These are phyloP conservation scores for Jaapia argillacea DNA, from an alignment of 768 basidiomycete genomes.

Conservation along the genomic window DNA sequence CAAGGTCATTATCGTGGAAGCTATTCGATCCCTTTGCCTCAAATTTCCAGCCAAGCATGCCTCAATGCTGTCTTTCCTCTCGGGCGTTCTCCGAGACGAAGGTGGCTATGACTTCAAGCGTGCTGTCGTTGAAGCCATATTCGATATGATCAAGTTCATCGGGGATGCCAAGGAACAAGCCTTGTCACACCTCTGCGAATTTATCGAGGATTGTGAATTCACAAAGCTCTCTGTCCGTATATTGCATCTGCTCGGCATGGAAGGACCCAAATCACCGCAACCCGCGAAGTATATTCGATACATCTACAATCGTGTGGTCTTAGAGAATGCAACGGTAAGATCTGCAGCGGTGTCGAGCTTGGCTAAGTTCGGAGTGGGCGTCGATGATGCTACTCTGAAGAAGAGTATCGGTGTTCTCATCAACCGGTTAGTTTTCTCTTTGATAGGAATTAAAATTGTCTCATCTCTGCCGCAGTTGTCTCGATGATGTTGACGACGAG, in stretches of 20 bases:
- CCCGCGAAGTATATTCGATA: conserved; percentile 98
- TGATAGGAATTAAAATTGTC: too few relatives aligned
- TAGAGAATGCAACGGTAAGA: conserved; percentile 96
- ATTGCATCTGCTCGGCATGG: conserved; percentile 87
- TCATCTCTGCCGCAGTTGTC: conserved; percentile 49
- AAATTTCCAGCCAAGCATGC: conserved; percentile 97
- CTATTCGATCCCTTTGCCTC: conserved; percentile 94
- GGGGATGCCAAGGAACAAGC: conserved; percentile 94
- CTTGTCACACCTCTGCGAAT: conserved; percentile 95
- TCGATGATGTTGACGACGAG: conserved; percentile 98
- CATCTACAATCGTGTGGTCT: conserved; percentile 98
- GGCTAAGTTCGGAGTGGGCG: conserved; percentile 94
- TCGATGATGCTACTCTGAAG: conserved; percentile 65
- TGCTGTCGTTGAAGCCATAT: conserved; percentile 97
- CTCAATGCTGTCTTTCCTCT: conserved; percentile 95
- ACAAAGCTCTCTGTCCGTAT: conserved; percentile 98
- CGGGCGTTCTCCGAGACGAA: conserved; percentile 93
- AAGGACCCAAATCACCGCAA: conserved; percentile 93
- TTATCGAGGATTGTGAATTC: conserved; percentile 99
- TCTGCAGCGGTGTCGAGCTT: conserved; percentile 92
- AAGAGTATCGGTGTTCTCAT: conserved; percentile 84
- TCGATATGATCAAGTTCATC: conserved; percentile 99
- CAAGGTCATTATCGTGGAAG: conserved; percentile 99
- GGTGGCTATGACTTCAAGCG: conserved; percentile 99
- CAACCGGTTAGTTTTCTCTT: conserved; percentile 46